phyloP scores from a whole-genome alignment of 164 flowering plant genomes.

The Magnolia officinalis region DNA sequence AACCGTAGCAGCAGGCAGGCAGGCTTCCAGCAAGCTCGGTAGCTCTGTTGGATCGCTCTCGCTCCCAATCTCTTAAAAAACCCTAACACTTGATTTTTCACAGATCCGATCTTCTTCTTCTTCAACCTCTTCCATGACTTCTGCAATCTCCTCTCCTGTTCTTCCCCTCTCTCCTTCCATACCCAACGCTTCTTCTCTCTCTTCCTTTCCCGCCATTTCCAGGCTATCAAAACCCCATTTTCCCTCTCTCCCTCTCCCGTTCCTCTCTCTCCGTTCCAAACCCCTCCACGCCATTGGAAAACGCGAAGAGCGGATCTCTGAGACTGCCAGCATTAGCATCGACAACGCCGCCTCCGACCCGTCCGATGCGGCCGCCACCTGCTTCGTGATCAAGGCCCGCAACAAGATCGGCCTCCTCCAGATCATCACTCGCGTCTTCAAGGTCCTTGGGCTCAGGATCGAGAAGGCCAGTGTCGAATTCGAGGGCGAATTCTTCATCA shows the following conservation, averaged over 20 bases:
- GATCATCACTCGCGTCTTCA: constrained; percentile 45
- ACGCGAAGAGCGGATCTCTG: neutral
- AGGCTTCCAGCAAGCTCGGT: neutral
- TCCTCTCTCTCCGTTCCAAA: neutral
- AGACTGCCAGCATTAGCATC: neutral
- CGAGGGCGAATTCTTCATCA: constrained; percentile 39
- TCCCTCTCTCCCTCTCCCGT: neutral
- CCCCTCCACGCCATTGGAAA: neutral
- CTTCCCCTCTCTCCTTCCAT: neutral
- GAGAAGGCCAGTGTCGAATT: constrained; percentile 41
- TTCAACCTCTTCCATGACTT: constrained; percentile 4
- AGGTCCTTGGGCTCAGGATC: constrained; percentile 40
- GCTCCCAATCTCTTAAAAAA: neutral
- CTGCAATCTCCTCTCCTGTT: constrained; percentile 3
- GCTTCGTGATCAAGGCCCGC: constrained; percentile 34
- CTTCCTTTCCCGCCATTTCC: neutral
- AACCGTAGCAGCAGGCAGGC: neutral
- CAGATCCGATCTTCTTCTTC: neutral
- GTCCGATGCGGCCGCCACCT: constrained; percentile 26
- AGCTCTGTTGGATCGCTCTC: neutral
- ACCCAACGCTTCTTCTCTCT: neutral
- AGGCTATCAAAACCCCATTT: neutral
- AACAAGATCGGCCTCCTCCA: constrained; percentile 52
- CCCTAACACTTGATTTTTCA: neutral
- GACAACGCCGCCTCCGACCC: constrained; percentile 15